Evolutionary conservation across 2,329 filamentous ascomycete genomes (phyloP).

Genomic region (Hypoxylon sp.): DNA sequence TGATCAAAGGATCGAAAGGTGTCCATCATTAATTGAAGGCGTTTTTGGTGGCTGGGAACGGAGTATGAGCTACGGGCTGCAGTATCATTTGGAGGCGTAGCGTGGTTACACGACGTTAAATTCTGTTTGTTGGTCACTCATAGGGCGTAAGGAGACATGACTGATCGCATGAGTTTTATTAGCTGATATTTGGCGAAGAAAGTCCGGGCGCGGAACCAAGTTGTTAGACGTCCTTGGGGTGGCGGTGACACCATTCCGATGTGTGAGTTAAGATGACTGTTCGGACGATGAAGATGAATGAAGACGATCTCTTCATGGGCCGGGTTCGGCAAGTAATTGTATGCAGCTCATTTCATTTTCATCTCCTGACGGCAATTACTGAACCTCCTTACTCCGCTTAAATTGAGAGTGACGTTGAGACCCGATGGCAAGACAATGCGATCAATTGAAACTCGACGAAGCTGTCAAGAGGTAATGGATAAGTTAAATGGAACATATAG

Average conservation of each 20-base stretch:
- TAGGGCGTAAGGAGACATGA: conserved; percentile 14
- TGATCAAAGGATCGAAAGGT: neutral
- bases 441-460: conserved; percentile 32
- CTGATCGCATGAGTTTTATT: conserved; percentile 1
- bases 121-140: conserved; percentile 20
- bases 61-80: conserved; percentile 15
- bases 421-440: conserved; percentile 39
- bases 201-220: conserved; percentile 2
- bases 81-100: conserved; percentile 13
- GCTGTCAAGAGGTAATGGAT: conserved; percentile 20
- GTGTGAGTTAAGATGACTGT: conserved; percentile 26
- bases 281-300: conserved; percentile 3
- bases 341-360: conserved; percentile 30
- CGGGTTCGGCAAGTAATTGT: conserved; percentile 33
- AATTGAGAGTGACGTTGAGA: conserved; percentile 35
- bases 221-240: conserved; percentile 8
- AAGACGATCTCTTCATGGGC: conserved; percentile 14
- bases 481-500: conserved; percentile 27
- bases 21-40: conserved; percentile 4
- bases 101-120: conserved; percentile 27
- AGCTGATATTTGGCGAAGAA: conserved; percentile 13
- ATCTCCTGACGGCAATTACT: conserved; percentile 28
- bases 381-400: conserved; percentile 31
- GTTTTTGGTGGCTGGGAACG: neutral
- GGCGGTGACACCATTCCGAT: conserved; percentile 16